These are phyloP conservation scores for Eragrostis tef DNA, from an alignment of 202 grass and related monocot genomes.

Conservation along the genomic window DNA sequence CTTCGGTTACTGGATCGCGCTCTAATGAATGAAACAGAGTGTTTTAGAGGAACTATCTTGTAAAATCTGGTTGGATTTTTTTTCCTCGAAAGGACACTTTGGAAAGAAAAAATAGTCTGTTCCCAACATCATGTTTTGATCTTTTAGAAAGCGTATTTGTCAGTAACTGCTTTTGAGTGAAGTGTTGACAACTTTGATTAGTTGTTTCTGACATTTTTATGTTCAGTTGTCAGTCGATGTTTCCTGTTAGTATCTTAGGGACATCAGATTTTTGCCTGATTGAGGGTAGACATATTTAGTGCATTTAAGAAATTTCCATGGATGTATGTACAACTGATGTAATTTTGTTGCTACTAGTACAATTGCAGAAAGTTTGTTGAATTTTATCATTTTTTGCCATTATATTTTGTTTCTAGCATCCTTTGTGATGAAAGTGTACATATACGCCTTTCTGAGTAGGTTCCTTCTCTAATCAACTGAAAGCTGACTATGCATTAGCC, in stretches of 20 bases:
- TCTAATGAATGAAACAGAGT: not conserved
- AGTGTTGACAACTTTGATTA: not conserved
- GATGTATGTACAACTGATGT: not conserved
- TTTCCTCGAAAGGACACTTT: too few relatives aligned
- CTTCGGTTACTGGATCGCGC: constrained; percentile 4
- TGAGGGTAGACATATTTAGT: not conserved
- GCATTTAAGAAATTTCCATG: not conserved
- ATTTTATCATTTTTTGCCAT: too few relatives aligned
- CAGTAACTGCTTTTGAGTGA: not conserved
- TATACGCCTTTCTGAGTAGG: not conserved
- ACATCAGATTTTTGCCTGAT: not conserved
- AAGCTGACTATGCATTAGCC: not conserved
- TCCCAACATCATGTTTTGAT: not conserved
- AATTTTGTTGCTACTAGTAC: not conserved
- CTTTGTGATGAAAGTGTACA: not conserved
- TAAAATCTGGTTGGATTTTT: not conserved
- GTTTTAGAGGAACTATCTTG: not conserved
- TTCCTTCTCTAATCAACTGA: not conserved
- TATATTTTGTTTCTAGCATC: not conserved
- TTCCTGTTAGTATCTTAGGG: not conserved
- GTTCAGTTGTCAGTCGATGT: not conserved
- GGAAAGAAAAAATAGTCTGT: not conserved
- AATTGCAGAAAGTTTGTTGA: too few relatives aligned
- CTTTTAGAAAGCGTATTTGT: not conserved
- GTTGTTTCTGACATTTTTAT: not conserved